Evolutionary conservation across 192 early-diverging fungal genomes (phyloP).

Genomic region (Coemansia sp.): DNA sequence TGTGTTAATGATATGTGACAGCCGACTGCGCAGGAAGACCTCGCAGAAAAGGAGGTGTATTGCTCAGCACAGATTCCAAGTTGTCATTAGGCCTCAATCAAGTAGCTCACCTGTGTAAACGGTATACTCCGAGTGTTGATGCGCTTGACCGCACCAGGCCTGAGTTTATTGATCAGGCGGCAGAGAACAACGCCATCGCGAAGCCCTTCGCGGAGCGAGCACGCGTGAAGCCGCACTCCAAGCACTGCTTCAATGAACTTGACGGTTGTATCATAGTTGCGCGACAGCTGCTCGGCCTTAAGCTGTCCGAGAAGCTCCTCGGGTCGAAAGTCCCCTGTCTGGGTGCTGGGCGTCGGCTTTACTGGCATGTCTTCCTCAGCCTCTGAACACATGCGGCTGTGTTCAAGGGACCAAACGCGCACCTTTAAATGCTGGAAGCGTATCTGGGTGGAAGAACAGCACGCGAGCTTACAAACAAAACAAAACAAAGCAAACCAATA

Average conservation of each 20-base stretch:
- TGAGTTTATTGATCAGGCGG: conserved; percentile 73
- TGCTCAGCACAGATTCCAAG: not conserved
- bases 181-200: conserved; percentile 79
- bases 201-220: conserved; percentile 60
- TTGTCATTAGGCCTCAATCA: not conserved
- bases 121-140: conserved; percentile 71
- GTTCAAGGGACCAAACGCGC: no score
- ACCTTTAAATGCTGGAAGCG: not conserved
- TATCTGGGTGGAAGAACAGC: not conserved
- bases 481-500: not conserved
- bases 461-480: not conserved
- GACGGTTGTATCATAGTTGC: conserved; percentile 62
- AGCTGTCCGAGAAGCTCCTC: conserved; percentile 57
- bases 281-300: conserved; percentile 60
- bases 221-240: conserved; percentile 56
- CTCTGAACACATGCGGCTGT: not conserved
- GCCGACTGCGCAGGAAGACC: not conserved
- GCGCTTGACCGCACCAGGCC: conserved; percentile 69
- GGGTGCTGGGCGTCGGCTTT: conserved; percentile 19
- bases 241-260: conserved; percentile 65
- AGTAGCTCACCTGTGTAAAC: conserved; percentile 62
- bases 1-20: not conserved
- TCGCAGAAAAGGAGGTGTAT: no score
- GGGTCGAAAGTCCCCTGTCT: conserved; percentile 44
- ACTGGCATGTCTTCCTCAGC: conserved; percentile 18